Evolutionary conservation across 805 yeast genomes (phyloP).

Genomic region (Metschnikowia kofuensis): DNA sequence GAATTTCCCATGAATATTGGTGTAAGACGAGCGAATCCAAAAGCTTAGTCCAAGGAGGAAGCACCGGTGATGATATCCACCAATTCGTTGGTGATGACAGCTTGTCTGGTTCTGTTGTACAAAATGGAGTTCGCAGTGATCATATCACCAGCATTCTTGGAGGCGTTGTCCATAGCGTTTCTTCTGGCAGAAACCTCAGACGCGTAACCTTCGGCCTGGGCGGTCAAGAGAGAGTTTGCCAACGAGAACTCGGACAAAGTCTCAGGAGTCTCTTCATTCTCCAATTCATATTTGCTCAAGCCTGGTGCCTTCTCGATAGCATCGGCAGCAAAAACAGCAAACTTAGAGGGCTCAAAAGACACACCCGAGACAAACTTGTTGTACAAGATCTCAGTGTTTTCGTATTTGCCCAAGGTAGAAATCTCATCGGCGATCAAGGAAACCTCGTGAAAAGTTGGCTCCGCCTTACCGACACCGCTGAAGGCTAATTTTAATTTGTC

Average conservation of each 20-base stretch:
- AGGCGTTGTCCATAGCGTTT: conserved; percentile 99
- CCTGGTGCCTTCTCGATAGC: conserved; percentile 84
- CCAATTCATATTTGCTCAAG: conserved; percentile 75
- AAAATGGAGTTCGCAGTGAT: conserved; percentile 92
- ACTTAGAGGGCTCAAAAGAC: conserved; percentile 78
- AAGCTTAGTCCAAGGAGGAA: conserved; percentile 81
- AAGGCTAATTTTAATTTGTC: conserved; percentile 69
- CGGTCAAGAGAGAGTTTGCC: conserved; percentile 85
- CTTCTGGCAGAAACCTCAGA: conserved; percentile 98
- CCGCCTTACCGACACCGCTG: conserved; percentile 93
- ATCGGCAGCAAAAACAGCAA: conserved; percentile 63
- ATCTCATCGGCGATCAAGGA: conserved; percentile 86
- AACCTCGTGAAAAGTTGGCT: conserved; percentile 91
- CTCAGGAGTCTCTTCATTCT: conserved; percentile 63
- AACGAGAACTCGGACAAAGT: conserved; percentile 82
- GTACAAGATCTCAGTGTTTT: conserved; percentile 75
- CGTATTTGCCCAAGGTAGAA: conserved; percentile 63
- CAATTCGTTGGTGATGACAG: conserved; percentile 67
- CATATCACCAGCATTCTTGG: conserved; percentile 99
- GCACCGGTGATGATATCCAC: conserved; percentile 99
- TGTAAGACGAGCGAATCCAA: not conserved
- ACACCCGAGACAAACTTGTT: conserved; percentile 87
- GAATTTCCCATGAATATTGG: no score
- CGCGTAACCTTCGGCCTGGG: conserved; percentile 97
- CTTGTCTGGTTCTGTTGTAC: conserved; percentile 73